Base-by-base conservation (phyloP, 768 basidiomycete species). In the Daedaleopsis sinensis region DNA sequence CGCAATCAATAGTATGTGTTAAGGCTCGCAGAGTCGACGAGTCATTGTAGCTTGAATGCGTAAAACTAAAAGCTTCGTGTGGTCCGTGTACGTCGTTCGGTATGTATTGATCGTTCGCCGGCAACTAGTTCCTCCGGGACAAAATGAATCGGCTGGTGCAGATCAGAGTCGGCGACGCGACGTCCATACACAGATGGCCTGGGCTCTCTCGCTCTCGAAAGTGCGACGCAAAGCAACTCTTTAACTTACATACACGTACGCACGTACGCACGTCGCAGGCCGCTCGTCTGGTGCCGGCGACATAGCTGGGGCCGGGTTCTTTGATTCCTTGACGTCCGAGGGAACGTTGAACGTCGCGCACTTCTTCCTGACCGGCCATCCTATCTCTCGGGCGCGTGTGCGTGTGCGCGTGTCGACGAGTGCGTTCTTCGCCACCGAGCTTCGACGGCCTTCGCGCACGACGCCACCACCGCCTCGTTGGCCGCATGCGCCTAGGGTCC, bases 351-450 rank as follows among this genome's bases (percentile, higher is more conserved):
- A 19, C 19, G 3, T 32, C 16, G 24, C 24, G 36, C 37, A 53
- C 27, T 51, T 55, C 54, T 48, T 37, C 53, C 54, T 55, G 38
- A 19, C 59, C 59, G 59, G 21, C 39, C 54, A 51, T 42, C 59
- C 59, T 61, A 55, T 51, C 59, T 37, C 16, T 32, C 32, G 54
- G 35, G 55, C 59, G 19, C 47, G 59, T 61, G 59, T 21, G 13
- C 48, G 23, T 42, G 39, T 38, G 5, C 12, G 21, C 36, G 15
- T 23, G 42, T 37, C 53, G 27, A 50, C 27, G 7, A 32, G 27
- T 32, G 18, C 39, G 18, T 42, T 18, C 18, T 42, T 42, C 39
- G 39, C 39, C 54, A 42, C 59, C 44, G 39, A 51, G 36, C 53
- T 48, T 51, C 59, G 43, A 21, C 59, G 54, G 21, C 38, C 44